Conservation (phyloP, 495 filamentous ascomycete species). For the Evansstolkia leycettana region DNA sequence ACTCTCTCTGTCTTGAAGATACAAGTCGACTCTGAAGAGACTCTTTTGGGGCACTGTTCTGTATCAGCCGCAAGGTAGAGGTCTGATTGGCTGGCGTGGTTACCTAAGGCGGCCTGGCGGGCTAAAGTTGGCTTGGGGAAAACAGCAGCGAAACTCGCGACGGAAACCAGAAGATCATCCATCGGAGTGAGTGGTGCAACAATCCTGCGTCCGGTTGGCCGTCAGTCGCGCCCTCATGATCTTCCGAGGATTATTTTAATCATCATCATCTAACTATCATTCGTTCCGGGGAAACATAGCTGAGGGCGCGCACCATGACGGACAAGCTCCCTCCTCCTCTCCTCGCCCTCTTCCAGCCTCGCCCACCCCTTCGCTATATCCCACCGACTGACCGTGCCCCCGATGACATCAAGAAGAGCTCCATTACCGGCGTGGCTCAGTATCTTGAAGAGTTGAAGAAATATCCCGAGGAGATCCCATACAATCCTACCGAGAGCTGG, state of each 20-base stretch:
- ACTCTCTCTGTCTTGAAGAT: not conserved
- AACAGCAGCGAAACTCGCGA: no score
- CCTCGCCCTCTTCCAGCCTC: conserved; percentile 84
- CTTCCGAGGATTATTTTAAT: no score
- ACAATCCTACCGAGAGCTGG: conserved; percentile 83
- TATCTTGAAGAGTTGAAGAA: conserved; percentile 58
- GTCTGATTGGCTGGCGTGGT: conserved; percentile 14
- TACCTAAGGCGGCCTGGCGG: conserved; percentile 8
- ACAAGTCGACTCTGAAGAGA: no score
- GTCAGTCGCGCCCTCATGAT: no score
- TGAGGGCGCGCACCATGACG: conserved; percentile 52
- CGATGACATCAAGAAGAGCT: conserved; percentile 58
- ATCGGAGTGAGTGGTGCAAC: no score
- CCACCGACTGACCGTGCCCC: conserved; percentile 72
- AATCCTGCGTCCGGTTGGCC: no score
- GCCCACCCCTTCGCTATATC: conserved; percentile 83
- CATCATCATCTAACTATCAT: no score
- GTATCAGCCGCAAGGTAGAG: not conserved
- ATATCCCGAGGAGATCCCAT: conserved; percentile 60
- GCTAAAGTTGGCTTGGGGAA: not conserved
- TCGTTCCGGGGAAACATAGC: no score
- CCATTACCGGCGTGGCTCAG: conserved; percentile 58
- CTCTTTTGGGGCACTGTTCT: not conserved
- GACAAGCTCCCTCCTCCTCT: conserved; percentile 90
- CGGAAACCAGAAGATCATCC: no score